phyloP scores from a whole-genome alignment of 495 filamentous ascomycete species.

The Podospora pseudopauciseta region DNA sequence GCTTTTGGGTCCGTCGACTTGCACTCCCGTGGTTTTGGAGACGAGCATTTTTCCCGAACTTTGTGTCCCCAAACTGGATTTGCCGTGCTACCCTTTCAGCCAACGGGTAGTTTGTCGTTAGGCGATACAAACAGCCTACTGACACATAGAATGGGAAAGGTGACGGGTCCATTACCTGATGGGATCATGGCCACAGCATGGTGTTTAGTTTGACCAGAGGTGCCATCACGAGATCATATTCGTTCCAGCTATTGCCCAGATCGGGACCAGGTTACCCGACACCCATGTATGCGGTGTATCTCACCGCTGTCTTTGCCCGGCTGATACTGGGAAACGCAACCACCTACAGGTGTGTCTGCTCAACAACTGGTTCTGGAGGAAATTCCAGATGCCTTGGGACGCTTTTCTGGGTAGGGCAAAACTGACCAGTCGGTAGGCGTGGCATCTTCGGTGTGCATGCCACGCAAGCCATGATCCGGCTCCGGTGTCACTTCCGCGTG shows the following conservation, averaged over 20 bases:
- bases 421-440: slow-evolving; percentile 7
- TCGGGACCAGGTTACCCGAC: neutral
- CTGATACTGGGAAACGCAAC: neutral
- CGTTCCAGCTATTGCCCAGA: neutral
- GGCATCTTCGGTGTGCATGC: slow-evolving; percentile 6
- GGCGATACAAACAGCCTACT: neutral
- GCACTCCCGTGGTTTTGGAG: neutral
- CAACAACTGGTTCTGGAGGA: neutral
- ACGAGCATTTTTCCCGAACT: slow-evolving; percentile 5
- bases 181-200: neutral
- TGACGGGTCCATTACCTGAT: neutral
- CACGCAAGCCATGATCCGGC: slow-evolving; percentile 11
- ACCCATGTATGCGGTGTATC: neutral
- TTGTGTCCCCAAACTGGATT: neutral
- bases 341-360: neutral
- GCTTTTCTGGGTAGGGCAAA: neutral
- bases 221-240: neutral
- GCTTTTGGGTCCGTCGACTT: neutral
- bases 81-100: neutral
- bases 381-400: neutral
- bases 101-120: slow-evolving; percentile 1
- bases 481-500: slow-evolving; percentile 8
- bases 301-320: slow-evolving; percentile 3
- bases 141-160: slow-evolving; percentile 9
- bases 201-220: neutral